Percentiles rank a stretch among this genome's conserved stretches.
Evolutionary conservation across 1,284 basidiomycete species (phyloP).

Genomic region (Microbotryum saponariae): DNA sequence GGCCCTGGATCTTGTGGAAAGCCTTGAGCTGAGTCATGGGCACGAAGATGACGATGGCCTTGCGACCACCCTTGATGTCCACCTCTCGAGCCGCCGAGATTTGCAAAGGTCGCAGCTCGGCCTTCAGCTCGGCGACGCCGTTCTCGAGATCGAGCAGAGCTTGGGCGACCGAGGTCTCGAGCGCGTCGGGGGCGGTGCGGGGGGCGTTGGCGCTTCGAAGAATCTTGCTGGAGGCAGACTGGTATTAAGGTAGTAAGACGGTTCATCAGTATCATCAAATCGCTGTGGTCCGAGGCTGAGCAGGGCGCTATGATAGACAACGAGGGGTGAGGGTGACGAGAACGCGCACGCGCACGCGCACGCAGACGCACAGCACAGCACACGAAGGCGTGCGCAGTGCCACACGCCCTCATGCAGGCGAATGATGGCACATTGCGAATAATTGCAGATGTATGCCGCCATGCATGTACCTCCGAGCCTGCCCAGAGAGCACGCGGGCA

Average conservation of each 20-base stretch:
- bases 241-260: neutral
- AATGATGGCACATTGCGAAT: too few species aligned
- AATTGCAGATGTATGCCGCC: too few species aligned
- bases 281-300: too few species aligned
- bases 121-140: conserved; percentile 95
- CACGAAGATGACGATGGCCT: conserved; percentile 98
- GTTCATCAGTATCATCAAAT: too few species aligned
- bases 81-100: conserved; percentile 98
- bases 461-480: too few species aligned
- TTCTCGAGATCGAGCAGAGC: conserved; percentile 95
- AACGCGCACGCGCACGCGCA: too few species aligned
- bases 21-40: conserved; percentile 97
- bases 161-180: conserved; percentile 87
- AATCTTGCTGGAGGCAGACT: conserved; percentile 41
- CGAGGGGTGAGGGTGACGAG: too few species aligned
- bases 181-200: conserved; percentile 78
- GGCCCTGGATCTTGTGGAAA: conserved; percentile 96
- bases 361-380: too few species aligned
- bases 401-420: too few species aligned
- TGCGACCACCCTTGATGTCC: conserved; percentile 98
- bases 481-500: too few species aligned
- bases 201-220: conserved; percentile 94
- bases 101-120: conserved; percentile 88
- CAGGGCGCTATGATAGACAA: too few species aligned
- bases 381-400: too few species aligned